Evolutionary conservation across 805 yeast genomes (phyloP), one percentile per base, ranked within the genome.

Genomic region (Yarrowia osloensis): DNA sequence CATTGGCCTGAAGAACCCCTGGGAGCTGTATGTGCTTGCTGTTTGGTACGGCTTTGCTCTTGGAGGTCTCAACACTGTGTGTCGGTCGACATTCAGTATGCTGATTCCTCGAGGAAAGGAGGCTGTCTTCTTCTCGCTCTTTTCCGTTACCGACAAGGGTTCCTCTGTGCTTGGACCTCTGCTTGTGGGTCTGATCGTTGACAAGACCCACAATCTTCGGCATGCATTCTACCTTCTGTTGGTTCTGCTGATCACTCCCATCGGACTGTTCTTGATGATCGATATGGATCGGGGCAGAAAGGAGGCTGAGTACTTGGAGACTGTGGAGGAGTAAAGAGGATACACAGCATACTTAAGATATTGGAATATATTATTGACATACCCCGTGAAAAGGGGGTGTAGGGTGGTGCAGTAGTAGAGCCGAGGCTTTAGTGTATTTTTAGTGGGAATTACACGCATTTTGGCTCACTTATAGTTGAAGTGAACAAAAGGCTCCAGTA

Each of bases 91-190:
- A 4, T 89, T 85, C 74, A 82, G 90, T 35, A 75, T 88, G 73
- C 81, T 89, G 65, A 88, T 89, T 50, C 96, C 96, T 21, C 81
- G 78, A 54, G 95, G 95, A 6, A 86, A 84, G 71, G 96, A 90
- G 73, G 85, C 88, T 3, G 85, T 88, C 7, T 89, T 89, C 73
- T 89, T 90, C 76, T 88, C 94, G 15, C 78, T 89, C 49, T 90
- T 86, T 75, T 84, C 90, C 46, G 86, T 89, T 44, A 90, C 96
- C 0, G 95, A 89, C 75, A 89, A 90, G 73, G 94, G 95, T 2
- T 86, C 91, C 4, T 86, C 91, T 0, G 84, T 89, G 4, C 70
- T 89, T 31, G 95, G 96, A 0, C 95, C 96, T 0, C 76, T 86
- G 4, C 71, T 89, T 22, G 85, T 89, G n/a, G 95, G 92, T 0